A percentile compares a stretch with the other conserved stretches of the same genome.
Conservation (phyloP, 2,329 filamentous ascomycete genomes). For the Trichoderma gracile region DNA sequence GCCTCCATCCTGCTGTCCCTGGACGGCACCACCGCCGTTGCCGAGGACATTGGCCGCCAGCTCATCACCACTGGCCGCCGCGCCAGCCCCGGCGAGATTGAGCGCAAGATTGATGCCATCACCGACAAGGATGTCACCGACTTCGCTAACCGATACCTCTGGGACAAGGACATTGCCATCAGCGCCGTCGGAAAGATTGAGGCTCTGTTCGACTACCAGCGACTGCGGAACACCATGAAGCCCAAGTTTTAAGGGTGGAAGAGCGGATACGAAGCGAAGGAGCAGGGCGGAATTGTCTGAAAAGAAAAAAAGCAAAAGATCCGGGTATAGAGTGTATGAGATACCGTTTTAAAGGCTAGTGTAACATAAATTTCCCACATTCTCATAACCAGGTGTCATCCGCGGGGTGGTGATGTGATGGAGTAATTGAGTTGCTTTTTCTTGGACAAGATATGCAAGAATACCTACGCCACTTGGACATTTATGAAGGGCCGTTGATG, state of each 20-base stretch:
- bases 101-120: conserved; percentile 84
- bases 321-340: conserved; percentile 59
- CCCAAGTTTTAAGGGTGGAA: conserved; percentile 62
- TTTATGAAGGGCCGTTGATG: not conserved
- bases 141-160: conserved; percentile 91
- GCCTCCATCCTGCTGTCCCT: conserved; percentile 95
- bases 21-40: conserved; percentile 94
- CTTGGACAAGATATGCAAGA: not conserved
- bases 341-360: conserved; percentile 54
- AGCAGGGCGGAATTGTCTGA: conserved; percentile 34
- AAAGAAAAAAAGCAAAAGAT: conserved; percentile 41
- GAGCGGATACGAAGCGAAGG: conserved; percentile 28
- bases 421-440: not conserved
- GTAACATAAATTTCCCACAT: conserved; percentile 55
- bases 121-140: conserved; percentile 96
- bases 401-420: conserved; percentile 34
- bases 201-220: conserved; percentile 76
- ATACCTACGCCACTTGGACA: not conserved
- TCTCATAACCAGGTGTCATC: conserved; percentile 38
- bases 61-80: conserved; percentile 95
- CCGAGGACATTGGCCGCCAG: conserved; percentile 98
- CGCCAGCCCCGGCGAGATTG: conserved; percentile 89
- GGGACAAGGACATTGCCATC: conserved; percentile 96
- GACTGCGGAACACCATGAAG: conserved; percentile 82
- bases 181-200: conserved; percentile 92